Evolutionary conservation across 163 green algal genomes (phyloP), one percentile per base, ranked within the genome.

Genomic region (Chloromonas sp.): DNA sequence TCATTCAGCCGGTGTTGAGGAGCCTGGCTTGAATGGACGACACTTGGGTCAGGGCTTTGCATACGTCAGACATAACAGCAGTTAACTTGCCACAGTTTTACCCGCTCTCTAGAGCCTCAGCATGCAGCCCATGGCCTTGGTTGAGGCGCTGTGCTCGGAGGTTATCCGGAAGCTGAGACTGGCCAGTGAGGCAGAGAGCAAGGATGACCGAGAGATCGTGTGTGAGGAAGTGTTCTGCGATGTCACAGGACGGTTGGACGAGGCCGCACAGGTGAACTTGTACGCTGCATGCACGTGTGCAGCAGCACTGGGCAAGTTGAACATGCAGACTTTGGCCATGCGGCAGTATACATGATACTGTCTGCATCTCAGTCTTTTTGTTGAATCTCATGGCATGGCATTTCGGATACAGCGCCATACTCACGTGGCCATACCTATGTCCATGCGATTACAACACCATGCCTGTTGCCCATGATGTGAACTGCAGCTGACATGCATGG

Each of bases 201-300:
- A 94, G 60, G 94, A 97, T 61, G 94, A 96, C 84, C 82, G 94
- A 0, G 94, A 97, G 83, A 92, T 97, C 36, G 89, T 98, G 3
- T 96, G 92, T 66, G 88, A 90, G 76, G 94, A 97, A 84, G 90
- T 98, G 36, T 97, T 98, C 87, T 89, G 89, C 11, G 95, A 98
- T 81, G 91, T 98, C 61, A 97, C 94, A 14, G 94, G 94, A 0
- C 86, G 91, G 14, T 78, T 97, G 58, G 94, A 96, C 81, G 84
- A 84, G 5, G 76, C 84, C 0, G 92, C 93, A 0, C 85, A 89
- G 87, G 92, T 36, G 59, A 14, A 0, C 15, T 13, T 0, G 62
- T 3, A 0, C n/a, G 62, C 2, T 8, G 70, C 15, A 61, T 74
- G n/a, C 58, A 14, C 58, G 36, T 13, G 3, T 36, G 61, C 36